Evolutionary conservation across 176 grass and related monocot species (phyloP).

Genomic region (Pontederia crassipes): DNA sequence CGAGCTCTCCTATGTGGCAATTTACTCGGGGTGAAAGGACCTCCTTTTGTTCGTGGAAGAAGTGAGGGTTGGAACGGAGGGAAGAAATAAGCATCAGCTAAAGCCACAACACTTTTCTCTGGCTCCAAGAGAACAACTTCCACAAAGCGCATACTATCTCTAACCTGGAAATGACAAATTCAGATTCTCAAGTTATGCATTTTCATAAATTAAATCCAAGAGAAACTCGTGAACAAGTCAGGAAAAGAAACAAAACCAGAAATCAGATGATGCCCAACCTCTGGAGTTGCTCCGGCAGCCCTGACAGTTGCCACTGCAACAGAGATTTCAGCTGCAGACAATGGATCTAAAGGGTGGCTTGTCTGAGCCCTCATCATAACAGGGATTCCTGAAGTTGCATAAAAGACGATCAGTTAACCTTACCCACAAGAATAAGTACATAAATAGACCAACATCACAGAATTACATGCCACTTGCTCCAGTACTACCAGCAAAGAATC

Average conservation of each 20-base stretch:
- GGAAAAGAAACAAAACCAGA: background rate
- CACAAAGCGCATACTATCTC: conserved; percentile 96
- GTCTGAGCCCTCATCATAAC: conserved; percentile 92
- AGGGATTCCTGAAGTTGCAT: conserved; percentile 63
- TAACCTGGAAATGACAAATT: conserved; percentile 33
- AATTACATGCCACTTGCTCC: too few species aligned
- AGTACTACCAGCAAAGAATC: too few species aligned
- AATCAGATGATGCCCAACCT: conserved; percentile 34
- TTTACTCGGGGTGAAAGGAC: conserved; percentile 80
- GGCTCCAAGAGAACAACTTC: conserved; percentile 95
- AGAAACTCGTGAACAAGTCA: background rate
- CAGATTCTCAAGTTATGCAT: conserved; percentile 4
- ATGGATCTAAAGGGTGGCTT: conserved; percentile 87
- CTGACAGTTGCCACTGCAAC: conserved; percentile 96
- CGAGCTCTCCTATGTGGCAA: conserved; percentile 80
- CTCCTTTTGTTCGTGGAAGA: conserved; percentile 83
- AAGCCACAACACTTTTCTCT: conserved; percentile 87
- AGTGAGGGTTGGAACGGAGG: conserved; percentile 97
- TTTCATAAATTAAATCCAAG: background rate
- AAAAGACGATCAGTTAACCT: conserved; percentile 18
- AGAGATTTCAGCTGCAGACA: conserved; percentile 98
- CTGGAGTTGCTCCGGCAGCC: conserved; percentile 86
- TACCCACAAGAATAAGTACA: background rate
- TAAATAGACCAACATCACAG: background rate
- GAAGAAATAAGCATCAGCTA: conserved; percentile 98